Base-by-base conservation (phyloP, 2,329 filamentous ascomycete species). In the Plectosphaerella plurivora region DNA sequence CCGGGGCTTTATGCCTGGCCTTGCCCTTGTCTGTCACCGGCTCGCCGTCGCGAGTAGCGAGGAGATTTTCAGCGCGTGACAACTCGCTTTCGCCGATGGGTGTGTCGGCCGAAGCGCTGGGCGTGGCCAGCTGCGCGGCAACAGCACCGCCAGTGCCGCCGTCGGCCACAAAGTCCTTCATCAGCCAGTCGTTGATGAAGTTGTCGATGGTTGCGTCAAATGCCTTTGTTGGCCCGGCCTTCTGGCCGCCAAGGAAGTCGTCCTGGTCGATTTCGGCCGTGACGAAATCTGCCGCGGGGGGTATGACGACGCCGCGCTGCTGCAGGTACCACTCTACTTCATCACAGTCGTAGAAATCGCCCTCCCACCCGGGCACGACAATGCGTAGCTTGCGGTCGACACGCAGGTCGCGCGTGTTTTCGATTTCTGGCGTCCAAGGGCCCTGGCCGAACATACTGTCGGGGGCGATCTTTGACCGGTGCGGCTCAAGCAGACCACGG, bases 321-420 rank as follows among this genome's bases (percentile, higher is more conserved):
- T 77, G 78, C 3, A 95, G 71, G 63, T 91, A 94, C 12, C 81
- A 76, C 66, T 94, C 87, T 0, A 91, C 84, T 64, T 94, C 90
- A 54, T 89, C 79, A 0, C 84, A 72, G 62, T 94, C 89, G 59
- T 88, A 89, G 74, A 89, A 94, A 49, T 89, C 82, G 5, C 88
- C 88, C 54, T 87, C 80, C 55, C 86, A 88, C 0, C 83, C 87
- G 1, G 79, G 76, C 8, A 85, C 66, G 39, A 75, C 76, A 57
- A 81, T 76, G 18, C 71, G 71, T 58, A 87, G 73, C 15, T 74
- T 71, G 12, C 67, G 62, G 37, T 75, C 71, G 8, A 84, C 59
- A 18, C 68, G 60, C 6, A 69, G 64, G 24, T 79, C 75, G 16
- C 72, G 67, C 1, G 72, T 65, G 1, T 69, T 59, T 28, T 70